phyloP scores from a whole-genome alignment of 768 basidiomycete species.

The Russula abietina region DNA sequence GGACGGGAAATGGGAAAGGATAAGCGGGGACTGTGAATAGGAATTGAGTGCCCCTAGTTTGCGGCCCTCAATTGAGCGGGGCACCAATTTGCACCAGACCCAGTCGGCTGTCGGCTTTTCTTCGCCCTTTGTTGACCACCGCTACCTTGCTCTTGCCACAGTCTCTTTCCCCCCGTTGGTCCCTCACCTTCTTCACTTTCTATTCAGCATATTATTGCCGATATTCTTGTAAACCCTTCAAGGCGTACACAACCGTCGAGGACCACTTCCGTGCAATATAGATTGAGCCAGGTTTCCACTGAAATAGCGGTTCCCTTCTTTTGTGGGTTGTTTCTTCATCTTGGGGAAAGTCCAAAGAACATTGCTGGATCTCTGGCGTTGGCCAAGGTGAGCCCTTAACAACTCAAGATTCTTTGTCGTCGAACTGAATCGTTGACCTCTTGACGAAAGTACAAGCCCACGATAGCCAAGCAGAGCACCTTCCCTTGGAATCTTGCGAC shows the following conservation, averaged over 20 bases:
- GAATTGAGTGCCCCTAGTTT: background rate
- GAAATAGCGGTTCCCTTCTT: constrained; percentile 18
- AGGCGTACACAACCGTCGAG: background rate
- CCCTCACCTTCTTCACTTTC: background rate
- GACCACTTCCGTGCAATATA: background rate
- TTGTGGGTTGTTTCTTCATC: constrained; percentile 7
- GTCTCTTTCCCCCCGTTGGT: background rate
- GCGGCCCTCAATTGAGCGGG: background rate
- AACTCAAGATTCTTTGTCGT: constrained; percentile 14
- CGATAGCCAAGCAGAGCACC: constrained; percentile 20
- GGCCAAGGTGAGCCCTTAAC: constrained; percentile 2
- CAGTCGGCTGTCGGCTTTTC: background rate
- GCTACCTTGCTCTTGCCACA: constrained; percentile 1
- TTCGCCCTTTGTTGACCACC: background rate
- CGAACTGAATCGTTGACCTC: background rate
- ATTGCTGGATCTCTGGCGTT: background rate
- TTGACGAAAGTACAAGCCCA: constrained; percentile 16
- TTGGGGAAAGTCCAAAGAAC: constrained; percentile 3
- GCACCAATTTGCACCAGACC: background rate
- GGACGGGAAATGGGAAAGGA: background rate
- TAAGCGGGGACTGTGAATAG: background rate
- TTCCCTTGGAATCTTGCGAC: constrained; percentile 11
- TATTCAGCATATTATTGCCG: background rate
- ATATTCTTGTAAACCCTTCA: background rate
- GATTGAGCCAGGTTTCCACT: background rate